Percentiles rank a stretch among this genome's conserved stretches.
These are phyloP conservation scores for Starmerella scarabaei DNA, from an alignment of 805 yeast species.

Conservation along the genomic window DNA sequence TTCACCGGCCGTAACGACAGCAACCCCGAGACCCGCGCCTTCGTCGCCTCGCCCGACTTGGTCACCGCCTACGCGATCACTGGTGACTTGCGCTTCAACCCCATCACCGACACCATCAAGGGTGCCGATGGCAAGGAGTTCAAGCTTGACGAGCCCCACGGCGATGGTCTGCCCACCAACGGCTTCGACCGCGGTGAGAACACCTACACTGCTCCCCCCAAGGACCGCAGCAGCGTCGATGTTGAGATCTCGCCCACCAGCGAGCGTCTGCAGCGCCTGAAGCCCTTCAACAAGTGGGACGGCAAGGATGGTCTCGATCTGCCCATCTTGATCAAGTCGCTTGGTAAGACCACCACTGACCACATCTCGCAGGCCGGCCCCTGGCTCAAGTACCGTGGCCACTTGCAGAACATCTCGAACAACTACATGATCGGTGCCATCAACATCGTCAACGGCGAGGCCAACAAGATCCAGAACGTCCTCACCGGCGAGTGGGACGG, in stretches of 20 bases:
- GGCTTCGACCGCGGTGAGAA: conserved; percentile 91
- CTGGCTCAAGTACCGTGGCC: conserved; percentile 99
- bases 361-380: conserved; percentile 99
- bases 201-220: conserved; percentile 96
- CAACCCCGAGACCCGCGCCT: conserved; percentile 94
- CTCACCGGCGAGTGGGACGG: conserved; percentile 85
- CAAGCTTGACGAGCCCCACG: conserved; percentile 74
- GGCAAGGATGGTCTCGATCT: conserved; percentile 81
- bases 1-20: conserved; percentile 97
- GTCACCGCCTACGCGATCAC: conserved; percentile 91
- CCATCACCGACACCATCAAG: conserved; percentile 76
- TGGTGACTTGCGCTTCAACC: conserved; percentile 94
- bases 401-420: conserved; percentile 94
- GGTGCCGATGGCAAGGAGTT: conserved; percentile 84
- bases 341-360: conserved; percentile 98
- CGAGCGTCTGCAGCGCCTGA: conserved; percentile 89
- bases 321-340: conserved; percentile 91
- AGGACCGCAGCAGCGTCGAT: conserved; percentile 57
- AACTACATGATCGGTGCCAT: conserved; percentile 99
- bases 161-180: conserved; percentile 75
- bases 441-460: conserved; percentile 91
- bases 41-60: conserved; percentile 93
- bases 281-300: conserved; percentile 92
- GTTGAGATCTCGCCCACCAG: conserved; percentile 79
- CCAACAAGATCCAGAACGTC: conserved; percentile 78